Evolutionary conservation across 805 yeast species (phyloP), one percentile per base, ranked within the genome.

Genomic region (Metschnikowia dekortorum): DNA sequence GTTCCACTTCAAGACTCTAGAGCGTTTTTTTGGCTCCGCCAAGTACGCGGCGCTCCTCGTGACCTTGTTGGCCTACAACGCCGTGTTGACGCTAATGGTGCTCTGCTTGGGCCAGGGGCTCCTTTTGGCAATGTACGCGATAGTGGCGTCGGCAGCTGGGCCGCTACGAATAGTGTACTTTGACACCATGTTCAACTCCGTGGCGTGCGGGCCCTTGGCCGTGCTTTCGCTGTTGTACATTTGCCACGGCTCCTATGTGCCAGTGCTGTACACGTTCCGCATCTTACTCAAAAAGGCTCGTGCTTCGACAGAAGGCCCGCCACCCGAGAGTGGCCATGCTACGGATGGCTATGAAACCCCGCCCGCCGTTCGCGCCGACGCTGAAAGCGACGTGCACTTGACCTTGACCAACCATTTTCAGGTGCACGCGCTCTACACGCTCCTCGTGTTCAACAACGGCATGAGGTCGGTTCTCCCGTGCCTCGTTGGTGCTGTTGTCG

Each of bases 1-100:
- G 73, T 72, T 80, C 50, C 77, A 78, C 45, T 75, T 76, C 57
- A 80, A 83, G 61, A 75, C 73, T 38, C 54, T 84, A 46, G 89
- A 84, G 64, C 62, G 88, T 46, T 64, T 79, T 44, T 75, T 75
- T 59, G 88, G 88, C 1, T 74, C 83, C 10, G 63, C 75, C 43
- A 81, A 79, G 56, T 80, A 81, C 55, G 55, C 79, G 9, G 74
- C 81, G 35, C 58, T 79, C 13, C 60, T 83, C 2, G 48, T 72
- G 1, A 56, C 81, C 38, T 66, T 78, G 35, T 71, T 71, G 28
- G 13, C 75, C 1, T 84, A 82, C 67, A 83, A 82, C 51, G 63
- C 77, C 1, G 52, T 74, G 5, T 57, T 67, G 8, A 62, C 76
- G 5, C 63, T 73, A 10, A 36, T 71, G 1, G 49, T 74, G 35